Evolutionary conservation across 1,284 basidiomycete species (phyloP), one percentile per base, ranked within the genome.

Genomic region (Rhodotorula sp.): DNA sequence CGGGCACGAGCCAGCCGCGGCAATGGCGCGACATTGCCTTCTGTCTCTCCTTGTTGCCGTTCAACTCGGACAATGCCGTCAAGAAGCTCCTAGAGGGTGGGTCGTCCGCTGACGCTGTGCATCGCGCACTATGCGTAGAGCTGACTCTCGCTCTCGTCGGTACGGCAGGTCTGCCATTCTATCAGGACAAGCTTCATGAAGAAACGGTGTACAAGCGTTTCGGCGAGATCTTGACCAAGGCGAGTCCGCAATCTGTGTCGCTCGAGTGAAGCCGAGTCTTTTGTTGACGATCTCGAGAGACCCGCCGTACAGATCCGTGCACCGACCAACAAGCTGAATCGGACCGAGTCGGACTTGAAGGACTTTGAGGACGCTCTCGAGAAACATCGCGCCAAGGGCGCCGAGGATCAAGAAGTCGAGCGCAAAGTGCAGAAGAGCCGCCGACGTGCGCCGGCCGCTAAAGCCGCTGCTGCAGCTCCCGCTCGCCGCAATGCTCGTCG

Each of bases 11-110:
- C 54, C 93, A 95, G 37, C 87, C 92, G 42, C 85, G 95, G 33
- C 95, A 98, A 80, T 99, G 96, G 95, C 87, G 93, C 48, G 95
- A 99, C 78, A 95, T 99, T 73, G 92, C 95, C 0, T 98, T 89
- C 82, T 99, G 96, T 80, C 83, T 99, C 5, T 94, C 93, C 0
- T 82, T 98, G 5, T 84, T 99, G 42, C 95, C 94, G 0, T 99
- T 93, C 89, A 98, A 98, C 81, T 95, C 92, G 2, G 95, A 99
- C 77, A 86, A 91, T 26, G 94, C 93, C 0, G 86, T 98, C 79
- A 97, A 96, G 87, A 97, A 95, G 81, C 86, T 99, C 71, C 91
- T 95, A 77, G 95, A 98, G 72, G 93, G 92, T 66, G 17, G 37
- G 62, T 68, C 45, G 3, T 17, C 26, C 15, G 3, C 42, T 4